Base-by-base conservation (phyloP, 495 filamentous ascomycete genomes). In the Hyaloscypha hepaticicola region DNA sequence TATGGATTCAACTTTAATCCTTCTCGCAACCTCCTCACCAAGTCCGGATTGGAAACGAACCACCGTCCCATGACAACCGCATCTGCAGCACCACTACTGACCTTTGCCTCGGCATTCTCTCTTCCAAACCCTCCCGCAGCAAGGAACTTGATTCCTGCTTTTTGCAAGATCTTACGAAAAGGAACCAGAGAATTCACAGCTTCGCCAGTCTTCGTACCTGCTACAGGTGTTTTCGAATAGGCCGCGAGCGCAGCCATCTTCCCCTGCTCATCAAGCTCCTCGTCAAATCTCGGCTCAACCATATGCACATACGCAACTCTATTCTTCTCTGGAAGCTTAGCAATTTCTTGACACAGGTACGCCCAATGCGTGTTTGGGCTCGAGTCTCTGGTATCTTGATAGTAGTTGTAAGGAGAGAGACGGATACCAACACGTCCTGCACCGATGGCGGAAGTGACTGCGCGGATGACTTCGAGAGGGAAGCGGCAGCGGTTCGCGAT, bases 401-500 rank as follows among this genome's bases (percentile, higher is more conserved):
- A 90, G 6, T 75, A 76, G 55, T 79, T 83, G 73, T 77, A 91
- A 7, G 88, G 88, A 12, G 64, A 66, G 12, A 91, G 76, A 12
- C 90, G 83, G 34, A 92, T 83, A 5, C 76, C 89, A 0, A 83
- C 83, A 38, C 80, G 77, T 22, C 87, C 82, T 0, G 84, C 77
- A 6, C 90, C 90, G 21, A 93, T 73, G 22, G 86, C 88, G 2
- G 78, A 79, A 3, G 79, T 75, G 22, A 93, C 83, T 0, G 88
- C 87, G 21, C 83, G 75, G 26, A 80, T 78, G 6, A 88, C 80
- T 72, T 91, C 88, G 16, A 90, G 55, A 8, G 78, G 77, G 63
- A 93, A 88, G n/a, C 85, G 82, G n/a, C 82, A 78, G 9, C 90
- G 79, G 63, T 89, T 88, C 77, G 90, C 88, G 28, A 90, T 75